Percentiles rank a stretch among this genome's conserved stretches.
These are phyloP conservation scores for Yarrowia sp. DNA, from an alignment of 805 yeast species.

Conservation along the genomic window DNA sequence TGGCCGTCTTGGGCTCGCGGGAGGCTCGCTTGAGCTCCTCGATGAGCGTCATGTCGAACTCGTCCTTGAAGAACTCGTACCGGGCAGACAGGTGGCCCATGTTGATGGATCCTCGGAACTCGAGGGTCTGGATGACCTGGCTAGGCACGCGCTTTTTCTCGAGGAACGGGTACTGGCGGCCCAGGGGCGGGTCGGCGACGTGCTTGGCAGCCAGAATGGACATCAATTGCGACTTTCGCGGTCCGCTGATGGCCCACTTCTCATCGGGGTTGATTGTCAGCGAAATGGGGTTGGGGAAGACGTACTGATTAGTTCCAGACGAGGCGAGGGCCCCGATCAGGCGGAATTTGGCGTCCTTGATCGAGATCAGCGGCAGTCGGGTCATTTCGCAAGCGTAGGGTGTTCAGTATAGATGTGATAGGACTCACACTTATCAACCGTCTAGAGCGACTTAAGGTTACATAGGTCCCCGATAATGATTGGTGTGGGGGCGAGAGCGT, in stretches of 20 bases:
- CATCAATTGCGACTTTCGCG: constrained; percentile 54
- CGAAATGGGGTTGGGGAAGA: constrained; percentile 46
- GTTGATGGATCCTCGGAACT: constrained; percentile 48
- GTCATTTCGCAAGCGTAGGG: neutral
- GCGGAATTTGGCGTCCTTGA: constrained; percentile 19
- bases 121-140: constrained; percentile 46
- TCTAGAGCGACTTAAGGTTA: constrained; percentile 3
- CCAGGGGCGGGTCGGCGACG: constrained; percentile 50
- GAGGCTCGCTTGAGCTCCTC: constrained; percentile 55
- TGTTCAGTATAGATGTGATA: neutral
- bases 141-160: constrained; percentile 47
- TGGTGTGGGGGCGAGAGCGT: constrained; percentile 10
- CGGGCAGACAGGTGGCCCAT: constrained; percentile 82
- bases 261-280: constrained; percentile 44
- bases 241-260: constrained; percentile 57
- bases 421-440: neutral
- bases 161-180: constrained; percentile 57
- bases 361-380: constrained; percentile 11
- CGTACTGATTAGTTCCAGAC: neutral
- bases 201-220: constrained; percentile 56
- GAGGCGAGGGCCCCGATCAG: constrained; percentile 2
- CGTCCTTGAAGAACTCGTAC: constrained; percentile 84
- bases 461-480: neutral
- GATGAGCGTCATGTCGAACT: constrained; percentile 68
- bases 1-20: constrained; percentile 41